phyloP scores from a whole-genome alignment of 2,329 filamentous ascomycete species.

The Fusarium siculi region DNA sequence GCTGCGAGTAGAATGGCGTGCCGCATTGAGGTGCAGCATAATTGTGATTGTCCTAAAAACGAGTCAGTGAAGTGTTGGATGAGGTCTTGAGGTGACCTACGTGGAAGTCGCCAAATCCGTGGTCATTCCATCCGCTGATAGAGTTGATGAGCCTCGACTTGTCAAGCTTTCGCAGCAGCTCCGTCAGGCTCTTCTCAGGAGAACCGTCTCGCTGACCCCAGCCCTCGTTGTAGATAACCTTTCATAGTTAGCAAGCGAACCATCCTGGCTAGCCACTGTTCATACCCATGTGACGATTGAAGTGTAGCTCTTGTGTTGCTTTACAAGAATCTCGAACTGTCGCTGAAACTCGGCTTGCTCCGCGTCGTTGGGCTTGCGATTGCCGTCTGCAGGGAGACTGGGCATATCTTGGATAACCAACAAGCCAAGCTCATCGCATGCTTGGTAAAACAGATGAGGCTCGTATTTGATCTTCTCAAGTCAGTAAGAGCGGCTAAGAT shows the following conservation, averaged over 20 bases:
- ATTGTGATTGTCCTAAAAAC: conserved; percentile 70
- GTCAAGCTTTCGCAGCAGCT: conserved; percentile 66
- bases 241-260: background rate
- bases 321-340: conserved; percentile 69
- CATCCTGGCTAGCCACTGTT: rapidly evolving
- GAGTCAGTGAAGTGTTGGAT: background rate
- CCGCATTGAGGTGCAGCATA: conserved; percentile 79
- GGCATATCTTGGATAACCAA: conserved; percentile 80
- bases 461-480: conserved; percentile 70
- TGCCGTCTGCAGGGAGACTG: conserved; percentile 54
- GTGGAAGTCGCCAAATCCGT: conserved; percentile 72
- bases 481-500: background rate
- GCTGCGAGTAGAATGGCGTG: conserved; percentile 71
- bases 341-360: conserved; percentile 73
- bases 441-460: conserved; percentile 73
- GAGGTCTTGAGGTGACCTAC: background rate
- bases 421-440: conserved; percentile 73
- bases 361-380: conserved; percentile 51
- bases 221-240: conserved; percentile 34
- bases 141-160: conserved; percentile 72
- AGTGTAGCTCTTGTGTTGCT: conserved; percentile 54
- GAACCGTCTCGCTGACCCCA: conserved; percentile 26
- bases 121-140: conserved; percentile 73
- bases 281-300: conserved; percentile 28
- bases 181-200: conserved; percentile 64